Base-by-base conservation (phyloP, 176 grass and related monocot genomes). In the Tuctoria greenei region DNA sequence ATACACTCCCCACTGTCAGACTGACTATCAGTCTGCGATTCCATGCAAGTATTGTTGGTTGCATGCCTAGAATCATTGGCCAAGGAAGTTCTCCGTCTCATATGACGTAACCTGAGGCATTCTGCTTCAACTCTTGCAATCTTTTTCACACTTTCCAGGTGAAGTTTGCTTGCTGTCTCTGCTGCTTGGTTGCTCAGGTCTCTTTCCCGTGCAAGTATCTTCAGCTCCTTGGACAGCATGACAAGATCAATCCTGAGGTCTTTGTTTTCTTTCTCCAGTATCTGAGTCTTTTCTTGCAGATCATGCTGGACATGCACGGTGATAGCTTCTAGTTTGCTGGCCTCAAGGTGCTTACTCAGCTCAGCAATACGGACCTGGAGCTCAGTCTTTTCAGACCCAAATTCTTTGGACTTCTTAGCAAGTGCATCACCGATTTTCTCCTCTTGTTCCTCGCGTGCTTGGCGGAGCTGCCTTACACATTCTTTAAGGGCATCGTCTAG, bases 131-230 rank as follows among this genome's bases (percentile, higher is more conserved):
- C 69, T 81, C 81, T 95, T 24, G 86, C 71, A 43, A 90, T 44
- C 73, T 88, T 99, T 86, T 99, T 99, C 58, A 90, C 88, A 45
- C 87, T 89, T 64, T 99, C 96, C 70, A 99, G 71, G 57, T 92
- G 89, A 23, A 90, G 91, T 83, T 95, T 95, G 72, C 96, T 99
- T 5, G 96, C 96, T 74, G 92, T 86, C 75, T 99, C 96, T 83
- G 96, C 96, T 74, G 87, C 89, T 80, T 95, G 84, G 72, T 83
- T 95, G 81, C 87, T 95, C 24, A 99, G 83, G 49, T 99, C 96
- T 61, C 89, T 88, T 81, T 99, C 96, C 37, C 86, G 40, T 72
- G 86, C 36, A 17, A 99, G 67, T 59, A 92, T 73, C 70, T 85
- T 86, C 42, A 95, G 50, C 74, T 92, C 85, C 67, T 89, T 79